phyloP scores from a whole-genome alignment of 73 alveolate genomes.

The Tetrahymena malaccensis region DNA sequence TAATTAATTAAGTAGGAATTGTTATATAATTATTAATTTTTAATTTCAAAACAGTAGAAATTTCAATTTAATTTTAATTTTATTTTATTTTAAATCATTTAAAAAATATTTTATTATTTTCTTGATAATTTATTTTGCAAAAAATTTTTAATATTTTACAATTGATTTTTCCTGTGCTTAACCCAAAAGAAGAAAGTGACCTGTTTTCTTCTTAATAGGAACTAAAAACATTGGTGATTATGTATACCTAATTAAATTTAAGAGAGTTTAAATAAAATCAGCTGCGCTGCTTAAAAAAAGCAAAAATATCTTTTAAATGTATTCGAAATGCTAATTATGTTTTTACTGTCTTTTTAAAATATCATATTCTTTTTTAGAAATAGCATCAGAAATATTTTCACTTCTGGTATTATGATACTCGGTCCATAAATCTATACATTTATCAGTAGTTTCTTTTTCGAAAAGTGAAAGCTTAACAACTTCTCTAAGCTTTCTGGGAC shows the following conservation, averaged over 20 bases:
- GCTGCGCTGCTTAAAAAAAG: too few relatives aligned
- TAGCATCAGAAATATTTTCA: conserved; percentile 45
- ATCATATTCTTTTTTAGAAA: conserved; percentile 28
- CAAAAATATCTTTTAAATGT: too few relatives aligned
- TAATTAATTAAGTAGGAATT: not conserved
- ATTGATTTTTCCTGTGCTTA: conserved; percentile 54
- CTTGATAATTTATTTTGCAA: not conserved
- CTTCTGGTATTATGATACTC: conserved; percentile 55
- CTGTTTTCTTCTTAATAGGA: conserved; percentile 59
- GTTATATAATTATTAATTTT: not conserved
- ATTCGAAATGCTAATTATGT: not conserved
- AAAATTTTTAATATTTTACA: not conserved
- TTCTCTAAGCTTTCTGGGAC: conserved; percentile 72
- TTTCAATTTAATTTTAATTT: too few relatives aligned
- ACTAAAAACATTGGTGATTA: conserved; percentile 57
- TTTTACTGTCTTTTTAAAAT: conserved; percentile 7
- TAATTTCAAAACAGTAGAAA: not conserved
- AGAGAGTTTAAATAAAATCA: not conserved
- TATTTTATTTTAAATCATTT: too few relatives aligned
- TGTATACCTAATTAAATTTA: not conserved
- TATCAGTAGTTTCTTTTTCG: conserved; percentile 54
- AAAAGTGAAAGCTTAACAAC: conserved; percentile 51
- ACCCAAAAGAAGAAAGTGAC: conserved; percentile 55
- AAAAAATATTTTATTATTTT: not conserved
- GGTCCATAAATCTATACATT: conserved; percentile 48